Evolutionary conservation across 2,329 filamentous ascomycete species (phyloP), one percentile per base, ranked within the genome.

Genomic region (Sporothrix sp.): DNA sequence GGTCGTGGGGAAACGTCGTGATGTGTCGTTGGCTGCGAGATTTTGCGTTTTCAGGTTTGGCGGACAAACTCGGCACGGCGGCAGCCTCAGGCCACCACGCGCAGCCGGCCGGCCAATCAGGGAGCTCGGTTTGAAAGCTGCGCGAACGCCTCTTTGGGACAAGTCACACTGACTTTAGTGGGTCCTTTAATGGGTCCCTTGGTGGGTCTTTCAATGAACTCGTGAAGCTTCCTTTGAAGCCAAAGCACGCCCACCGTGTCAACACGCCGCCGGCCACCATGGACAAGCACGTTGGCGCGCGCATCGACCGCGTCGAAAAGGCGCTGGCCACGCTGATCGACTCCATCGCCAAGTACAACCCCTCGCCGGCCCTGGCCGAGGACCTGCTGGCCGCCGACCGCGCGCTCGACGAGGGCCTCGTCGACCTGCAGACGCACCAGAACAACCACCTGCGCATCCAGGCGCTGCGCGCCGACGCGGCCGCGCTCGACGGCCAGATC

Each of bases 301-400:
- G 76, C 59, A 84, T 86, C 54, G 78, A 83, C 62, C 77, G 79
- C 44, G 70, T 86, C 27, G 82, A 85, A 59, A 78, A 76, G 59
- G 79, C 81, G 1, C 71, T 94, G 18, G 75, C 77, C 11, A 79
- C 71, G 25, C 72, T 94, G 30, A 82, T 89, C 58, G 85, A 89
- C 63, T 90, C 86, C 0, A 84, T 94, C 55, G 76, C 85, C 6
- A 85, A 87, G 57, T 91, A 90, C 67, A 87, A 89, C 60, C 87
- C 87, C 0, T 86, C 84, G 7, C 70, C 78, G 4, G 66, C 73
- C 32, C 78, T 82, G 23, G 85, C 84, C 6, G 71, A 78, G 51
- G 84, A 89, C 56, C 78, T 94, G 9, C 71, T 85, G 16, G 71
- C 73, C 7, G 87, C 86, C 21, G 85, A 94, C 62, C 71, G 74